Percentiles rank a stretch among this genome's conserved stretches.
Evolutionary conservation across 169 alveolate genomes (phyloP).

Genomic region (Plasmodium coatneyi): DNA sequence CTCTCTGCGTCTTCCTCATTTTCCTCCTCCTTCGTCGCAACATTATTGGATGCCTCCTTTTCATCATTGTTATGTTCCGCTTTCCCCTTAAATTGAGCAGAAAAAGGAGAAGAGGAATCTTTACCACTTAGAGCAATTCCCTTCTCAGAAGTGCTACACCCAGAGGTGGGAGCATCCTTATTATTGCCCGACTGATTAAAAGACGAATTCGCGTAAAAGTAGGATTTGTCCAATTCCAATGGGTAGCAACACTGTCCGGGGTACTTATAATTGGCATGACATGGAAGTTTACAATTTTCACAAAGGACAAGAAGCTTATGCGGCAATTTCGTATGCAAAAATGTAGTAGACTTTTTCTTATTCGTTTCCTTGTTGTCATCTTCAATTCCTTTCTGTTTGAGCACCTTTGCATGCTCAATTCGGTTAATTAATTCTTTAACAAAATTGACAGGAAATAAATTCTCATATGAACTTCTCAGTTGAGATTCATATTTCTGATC

Average conservation of each 20-base stretch:
- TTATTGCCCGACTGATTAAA: conserved; percentile 52
- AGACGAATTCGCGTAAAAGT: conserved; percentile 70
- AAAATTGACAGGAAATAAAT: conserved; percentile 81
- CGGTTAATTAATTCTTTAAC: conserved; percentile 80
- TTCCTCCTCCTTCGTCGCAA: neutral
- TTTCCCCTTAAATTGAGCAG: neutral
- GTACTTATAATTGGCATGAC: conserved; percentile 80
- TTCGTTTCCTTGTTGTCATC: conserved; percentile 79
- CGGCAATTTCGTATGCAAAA: conserved; percentile 80
- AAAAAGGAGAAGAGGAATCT: neutral
- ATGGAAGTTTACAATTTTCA: conserved; percentile 85
- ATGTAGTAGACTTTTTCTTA: conserved; percentile 80
- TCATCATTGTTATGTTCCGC: neutral
- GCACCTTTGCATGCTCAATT: conserved; percentile 74
- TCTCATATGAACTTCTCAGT: conserved; percentile 79
- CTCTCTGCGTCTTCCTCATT: neutral
- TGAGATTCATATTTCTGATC: conserved; percentile 80
- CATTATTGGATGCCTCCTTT: neutral
- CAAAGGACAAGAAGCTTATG: conserved; percentile 78
- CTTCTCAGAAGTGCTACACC: neutral
- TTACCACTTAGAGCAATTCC: conserved; percentile 5
- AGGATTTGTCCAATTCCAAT: conserved; percentile 78
- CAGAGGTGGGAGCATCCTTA: conserved; percentile 20
- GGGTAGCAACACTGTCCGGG: conserved; percentile 85
- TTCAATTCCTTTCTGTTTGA: conserved; percentile 70